Base-by-base conservation (phyloP, 805 yeast species). In the Hanseniaspora hatyaiensis region DNA sequence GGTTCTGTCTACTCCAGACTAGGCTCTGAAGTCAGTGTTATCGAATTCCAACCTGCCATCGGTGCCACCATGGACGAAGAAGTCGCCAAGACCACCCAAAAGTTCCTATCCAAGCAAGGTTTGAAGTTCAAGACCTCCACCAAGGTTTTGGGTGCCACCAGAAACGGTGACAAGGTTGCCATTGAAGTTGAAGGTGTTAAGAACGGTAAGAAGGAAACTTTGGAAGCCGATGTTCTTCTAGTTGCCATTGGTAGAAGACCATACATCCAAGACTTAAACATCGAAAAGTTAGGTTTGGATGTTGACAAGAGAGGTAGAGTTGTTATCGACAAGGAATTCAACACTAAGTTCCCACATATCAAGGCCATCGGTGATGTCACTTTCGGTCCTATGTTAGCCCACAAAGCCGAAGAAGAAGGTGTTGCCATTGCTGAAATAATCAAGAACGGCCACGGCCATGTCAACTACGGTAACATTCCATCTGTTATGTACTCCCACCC, bases 231-330 rank as follows among this genome's bases (percentile, higher is more conserved):
- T 64, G 94, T 88, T 34, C 73, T 92, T 60, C 75, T 92, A 58
- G 98, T 92, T 52, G 97, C 98, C 52, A 87, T 92, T 59, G 99
- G 99, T 64, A 88, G 99, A 76, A 85, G 96, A 72, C 98, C 99
- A 57, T 88, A 79, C 77, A 78, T 94, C 53, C 76, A 77, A 62
- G 96, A 95, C 50, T 74, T 92, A 55, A 80, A 83, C 65, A 82
- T 88, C 53, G 98, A 92, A 69, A 75, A 75, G 53, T 69, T 88
- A 53, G 97, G 95, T 53, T 67, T 94, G 56, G 98, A 92, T 64
- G 75, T 77, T 54, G 99, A 92, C 70, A 78, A 82, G 69, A 78
- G 76, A 66, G 96, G 96, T 53, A 80, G 97, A 65, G 73, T 92
- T 61, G 94, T 92, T 49, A 89, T 94, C 61, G 96, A 92, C 67